A percentile compares a stretch with the other conserved stretches of the same genome.
Evolutionary conservation across 805 yeast genomes (phyloP).

Genomic region (Ogataea nitratoaversa): DNA sequence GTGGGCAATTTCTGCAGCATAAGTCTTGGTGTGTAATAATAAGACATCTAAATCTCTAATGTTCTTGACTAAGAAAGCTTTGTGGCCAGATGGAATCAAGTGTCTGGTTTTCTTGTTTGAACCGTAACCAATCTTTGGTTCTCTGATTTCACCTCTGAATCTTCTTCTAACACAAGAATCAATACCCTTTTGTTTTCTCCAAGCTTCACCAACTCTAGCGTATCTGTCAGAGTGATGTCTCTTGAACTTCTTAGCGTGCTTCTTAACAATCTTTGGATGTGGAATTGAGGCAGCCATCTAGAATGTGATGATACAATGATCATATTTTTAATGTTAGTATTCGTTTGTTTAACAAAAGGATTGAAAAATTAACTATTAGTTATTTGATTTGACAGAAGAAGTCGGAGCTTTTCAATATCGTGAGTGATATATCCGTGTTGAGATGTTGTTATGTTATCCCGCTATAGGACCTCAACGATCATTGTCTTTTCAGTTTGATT

Average conservation of each 20-base stretch:
- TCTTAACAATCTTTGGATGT: constrained; percentile 99
- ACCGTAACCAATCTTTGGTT: constrained; percentile 99
- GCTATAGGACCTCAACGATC: too few species aligned
- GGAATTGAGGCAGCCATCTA: constrained; percentile 95
- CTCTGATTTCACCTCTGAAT: constrained; percentile 98
- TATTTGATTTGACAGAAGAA: too few species aligned
- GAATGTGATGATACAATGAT: not conserved
- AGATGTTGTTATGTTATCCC: too few species aligned
- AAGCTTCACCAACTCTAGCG: constrained; percentile 95
- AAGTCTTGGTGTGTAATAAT: constrained; percentile 94
- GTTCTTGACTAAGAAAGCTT: constrained; percentile 92
- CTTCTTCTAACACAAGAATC: constrained; percentile 99
- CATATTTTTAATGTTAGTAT: constrained; percentile 3
- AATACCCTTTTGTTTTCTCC: constrained; percentile 99
- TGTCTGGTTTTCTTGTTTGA: constrained; percentile 98
- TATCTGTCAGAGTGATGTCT: constrained; percentile 99
- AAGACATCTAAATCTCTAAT: constrained; percentile 89
- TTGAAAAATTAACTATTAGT: too few species aligned
- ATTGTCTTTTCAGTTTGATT: too few species aligned
- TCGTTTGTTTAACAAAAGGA: not conserved
- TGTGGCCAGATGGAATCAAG: constrained; percentile 97
- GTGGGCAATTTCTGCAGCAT: constrained; percentile 99
- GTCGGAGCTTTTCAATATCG: too few species aligned
- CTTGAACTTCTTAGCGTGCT: constrained; percentile 98
- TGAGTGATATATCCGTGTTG: too few species aligned